Evolutionary conservation across 2,329 filamentous ascomycete species (phyloP).

Genomic region (Ophiostoma novo-ulmi): DNA sequence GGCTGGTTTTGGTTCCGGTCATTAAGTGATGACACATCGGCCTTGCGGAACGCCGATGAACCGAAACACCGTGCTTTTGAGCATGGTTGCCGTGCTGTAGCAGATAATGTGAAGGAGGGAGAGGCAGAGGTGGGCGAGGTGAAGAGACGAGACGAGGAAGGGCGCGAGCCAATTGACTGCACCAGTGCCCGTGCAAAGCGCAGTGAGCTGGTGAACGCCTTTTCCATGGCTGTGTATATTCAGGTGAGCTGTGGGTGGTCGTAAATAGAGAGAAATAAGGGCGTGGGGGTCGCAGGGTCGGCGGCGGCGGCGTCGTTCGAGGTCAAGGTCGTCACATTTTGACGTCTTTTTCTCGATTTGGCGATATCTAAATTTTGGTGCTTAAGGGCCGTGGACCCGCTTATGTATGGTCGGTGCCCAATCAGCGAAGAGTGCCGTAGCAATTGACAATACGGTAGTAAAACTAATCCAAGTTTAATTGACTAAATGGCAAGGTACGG

Average conservation of each 20-base stretch:
- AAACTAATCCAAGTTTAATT: background rate
- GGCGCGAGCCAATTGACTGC: slow-evolving; percentile 32
- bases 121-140: slow-evolving; percentile 8
- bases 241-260: background rate
- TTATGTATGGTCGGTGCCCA: background rate
- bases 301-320: background rate
- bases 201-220: slow-evolving; percentile 40
- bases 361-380: slow-evolving; percentile 11
- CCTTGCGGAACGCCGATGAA: slow-evolving; percentile 10
- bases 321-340: background rate
- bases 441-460: background rate
- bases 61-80: slow-evolving; percentile 21
- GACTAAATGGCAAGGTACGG: background rate
- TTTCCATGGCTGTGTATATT: slow-evolving; percentile 39
- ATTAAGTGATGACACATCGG: slow-evolving; percentile 17
- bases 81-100: slow-evolving; percentile 18
- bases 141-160: slow-evolving; percentile 1
- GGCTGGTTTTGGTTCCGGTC: background rate
- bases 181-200: slow-evolving; percentile 40
- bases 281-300: background rate
- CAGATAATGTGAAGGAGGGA: slow-evolving; percentile 1
- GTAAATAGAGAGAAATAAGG: background rate
- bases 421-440: background rate
- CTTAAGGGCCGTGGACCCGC: background rate
- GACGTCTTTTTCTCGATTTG: slow-evolving; percentile 2